Conservation (phyloP, 495 filamentous ascomycete species). For the Penicillium pancosmium region DNA sequence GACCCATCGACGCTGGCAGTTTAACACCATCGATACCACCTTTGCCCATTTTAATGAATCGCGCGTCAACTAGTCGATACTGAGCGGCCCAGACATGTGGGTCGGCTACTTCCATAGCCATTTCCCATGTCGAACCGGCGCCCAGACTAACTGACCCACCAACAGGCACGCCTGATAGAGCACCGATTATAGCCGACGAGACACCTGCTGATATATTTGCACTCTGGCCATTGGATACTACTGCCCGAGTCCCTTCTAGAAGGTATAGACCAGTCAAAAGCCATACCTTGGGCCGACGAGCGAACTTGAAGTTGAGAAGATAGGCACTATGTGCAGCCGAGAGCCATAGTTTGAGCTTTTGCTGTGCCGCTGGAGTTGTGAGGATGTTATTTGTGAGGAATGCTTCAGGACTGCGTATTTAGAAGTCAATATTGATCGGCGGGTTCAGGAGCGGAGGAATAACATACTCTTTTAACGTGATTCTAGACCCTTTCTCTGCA, state of each 20-base stretch:
- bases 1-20: constrained; percentile 20
- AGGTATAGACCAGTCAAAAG: constrained; percentile 29
- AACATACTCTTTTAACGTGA: constrained; percentile 28
- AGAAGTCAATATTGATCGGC: neutral
- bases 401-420: constrained; percentile 19
- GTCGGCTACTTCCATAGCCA: constrained; percentile 29
- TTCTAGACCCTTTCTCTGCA: constrained; percentile 21
- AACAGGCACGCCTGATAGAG: constrained; percentile 25
- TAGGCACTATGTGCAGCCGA: constrained; percentile 28
- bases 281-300: constrained; percentile 33
- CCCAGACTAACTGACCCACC: constrained; percentile 29
- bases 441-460: neutral
- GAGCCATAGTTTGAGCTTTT: constrained; percentile 30
- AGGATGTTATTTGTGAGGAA: constrained; percentile 25
- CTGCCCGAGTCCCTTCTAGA: constrained; percentile 21
- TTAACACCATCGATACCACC: constrained; percentile 16
- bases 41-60: constrained; percentile 22
- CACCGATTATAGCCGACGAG: constrained; percentile 25
- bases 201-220: constrained; percentile 21
- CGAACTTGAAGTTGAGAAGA: constrained; percentile 29
- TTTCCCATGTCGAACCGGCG: constrained; percentile 24
- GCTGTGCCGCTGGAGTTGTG: constrained; percentile 17
- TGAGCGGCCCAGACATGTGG: constrained; percentile 36
- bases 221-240: constrained; percentile 21
- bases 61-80: constrained; percentile 28